Evolutionary conservation across 768 basidiomycete genomes (phyloP), one percentile per base, ranked within the genome.

Genomic region (Pleurotus citrinopileatus): DNA sequence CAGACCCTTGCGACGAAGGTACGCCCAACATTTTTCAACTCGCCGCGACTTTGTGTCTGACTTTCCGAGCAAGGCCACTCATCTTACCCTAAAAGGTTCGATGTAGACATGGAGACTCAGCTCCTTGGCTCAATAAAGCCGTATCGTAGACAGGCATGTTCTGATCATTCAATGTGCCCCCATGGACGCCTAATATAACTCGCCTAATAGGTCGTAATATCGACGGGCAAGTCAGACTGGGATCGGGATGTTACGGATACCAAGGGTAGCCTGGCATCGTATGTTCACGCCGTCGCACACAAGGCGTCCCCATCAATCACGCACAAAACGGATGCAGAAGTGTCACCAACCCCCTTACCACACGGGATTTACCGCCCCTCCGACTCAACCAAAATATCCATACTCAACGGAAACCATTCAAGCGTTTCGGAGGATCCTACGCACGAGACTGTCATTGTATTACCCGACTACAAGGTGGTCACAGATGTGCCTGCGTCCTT

Each of bases 201-300:
- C n/a, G n/a, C n/a, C n/a, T n/a, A n/a, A 28, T 65, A 94, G 87
- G 77, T 96, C 28, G 75, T 98, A 28, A 89, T 98, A 51, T 94
- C 91, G 1, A 96, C 94, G 0, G 93, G 93, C 4, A 86, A 89
- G 69, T 77, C 84, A 17, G 93, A 98, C 71, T 98, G 95, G 95
- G 81, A 83, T 34, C 76, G 77, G 37, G 86, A 94, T 38, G 83
- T 98, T 55, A 87, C 88, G 2, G 80, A 86, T 55, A 87, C 81
- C 23, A 71, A 77, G 22, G 81, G 78, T 44, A 83, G 87, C 4
- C 81, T 98, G 22, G 90, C 94, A 4, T 77, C 83, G 56, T 69
- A 80, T 70, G 63, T 87, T 60, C 58, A 68, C 22, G 65, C 69
- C 34, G 71, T 51, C 37, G 48, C 76, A 27, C 66, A 69, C 52